Conservation (phyloP, 768 basidiomycete genomes). For the Omphalotus guepiniiformis region DNA sequence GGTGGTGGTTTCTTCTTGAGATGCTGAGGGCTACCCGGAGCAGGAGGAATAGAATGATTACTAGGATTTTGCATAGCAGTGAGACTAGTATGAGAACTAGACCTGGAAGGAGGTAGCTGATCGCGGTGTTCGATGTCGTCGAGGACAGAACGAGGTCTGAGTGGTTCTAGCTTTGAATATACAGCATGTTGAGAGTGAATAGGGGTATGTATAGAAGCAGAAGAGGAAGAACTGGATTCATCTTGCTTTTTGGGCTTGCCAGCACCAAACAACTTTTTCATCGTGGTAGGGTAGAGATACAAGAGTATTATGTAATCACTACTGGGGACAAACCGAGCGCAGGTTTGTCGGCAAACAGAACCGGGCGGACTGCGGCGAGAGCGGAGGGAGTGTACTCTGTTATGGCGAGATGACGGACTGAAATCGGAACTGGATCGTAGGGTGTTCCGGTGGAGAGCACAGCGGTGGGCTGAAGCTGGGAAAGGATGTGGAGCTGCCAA, state of each 20-base stretch:
- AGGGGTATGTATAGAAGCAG: too few species aligned
- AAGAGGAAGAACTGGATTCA: too few species aligned
- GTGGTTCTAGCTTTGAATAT: constrained; percentile 10
- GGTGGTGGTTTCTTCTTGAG: constrained; percentile 20
- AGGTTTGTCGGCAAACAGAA: constrained; percentile 4
- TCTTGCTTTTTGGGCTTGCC: too few species aligned
- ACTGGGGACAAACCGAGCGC: constrained; percentile 4
- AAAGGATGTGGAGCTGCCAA: constrained; percentile 6
- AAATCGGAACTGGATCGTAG: constrained; percentile 6
- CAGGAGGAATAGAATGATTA: constrained; percentile 7
- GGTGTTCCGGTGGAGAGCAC: constrained; percentile 9
- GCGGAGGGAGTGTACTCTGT: constrained; percentile 6
- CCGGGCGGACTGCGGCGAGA: constrained; percentile 1
- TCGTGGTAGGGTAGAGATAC: too few species aligned
- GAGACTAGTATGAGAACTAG: constrained; percentile 46
- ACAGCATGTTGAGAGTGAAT: too few species aligned
- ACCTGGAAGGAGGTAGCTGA: too few species aligned
- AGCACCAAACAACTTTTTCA: too few species aligned
- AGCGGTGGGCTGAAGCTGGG: background rate
- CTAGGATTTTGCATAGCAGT: constrained; percentile 37
- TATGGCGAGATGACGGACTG: background rate
- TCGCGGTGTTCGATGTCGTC: too few species aligned
- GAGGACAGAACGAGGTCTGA: constrained; percentile 13
- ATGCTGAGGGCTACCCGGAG: constrained; percentile 10
- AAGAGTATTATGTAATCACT: too few species aligned